phyloP scores from a whole-genome alignment of 2,329 filamentous ascomycete genomes.

The Diaporthe citriasiana region DNA sequence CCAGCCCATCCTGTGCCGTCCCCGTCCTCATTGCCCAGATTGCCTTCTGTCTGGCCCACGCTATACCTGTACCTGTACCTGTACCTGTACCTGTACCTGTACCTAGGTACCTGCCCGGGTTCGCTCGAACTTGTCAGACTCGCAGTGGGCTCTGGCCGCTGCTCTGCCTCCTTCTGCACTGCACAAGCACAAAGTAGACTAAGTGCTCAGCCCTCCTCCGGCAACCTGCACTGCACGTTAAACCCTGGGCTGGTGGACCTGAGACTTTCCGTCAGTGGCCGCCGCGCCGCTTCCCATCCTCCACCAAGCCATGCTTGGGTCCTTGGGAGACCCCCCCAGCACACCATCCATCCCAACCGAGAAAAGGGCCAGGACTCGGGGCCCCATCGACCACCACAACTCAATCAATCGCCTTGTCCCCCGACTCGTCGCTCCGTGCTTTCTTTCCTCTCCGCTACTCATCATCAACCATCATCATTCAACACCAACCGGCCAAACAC shows the following conservation, averaged over 20 bases:
- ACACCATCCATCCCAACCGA: constrained; percentile 34
- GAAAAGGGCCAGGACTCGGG: constrained; percentile 32
- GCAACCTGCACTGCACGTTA: neutral
- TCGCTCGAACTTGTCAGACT: constrained; percentile 10
- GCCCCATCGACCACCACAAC: constrained; percentile 2
- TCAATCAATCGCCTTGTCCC: constrained; percentile 19
- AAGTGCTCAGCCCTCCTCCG: constrained; percentile 31
- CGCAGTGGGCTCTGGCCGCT: neutral
- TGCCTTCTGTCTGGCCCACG: neutral
- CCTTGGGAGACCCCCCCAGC: constrained; percentile 5
- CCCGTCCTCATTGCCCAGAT: neutral
- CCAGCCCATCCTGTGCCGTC: neutral
- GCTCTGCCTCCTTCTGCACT: neutral
- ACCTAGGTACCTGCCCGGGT: no score
- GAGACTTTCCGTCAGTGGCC: constrained; percentile 15
- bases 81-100: no score
- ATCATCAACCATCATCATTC: constrained; percentile 3
- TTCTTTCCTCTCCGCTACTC: constrained; percentile 34
- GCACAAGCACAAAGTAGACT: constrained; percentile 11
- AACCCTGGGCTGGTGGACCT: constrained; percentile 17
- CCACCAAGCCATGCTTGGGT: constrained; percentile 25
- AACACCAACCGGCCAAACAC: constrained; percentile 9
- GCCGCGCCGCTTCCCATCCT: constrained; percentile 6
- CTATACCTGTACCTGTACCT: no score
- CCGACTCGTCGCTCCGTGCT: constrained; percentile 32